Evolutionary conservation across 225 moss, liverwort and hornwort genomes (phyloP), one percentile per base, ranked within the genome.

Genomic region (Sphagnum contortum): DNA sequence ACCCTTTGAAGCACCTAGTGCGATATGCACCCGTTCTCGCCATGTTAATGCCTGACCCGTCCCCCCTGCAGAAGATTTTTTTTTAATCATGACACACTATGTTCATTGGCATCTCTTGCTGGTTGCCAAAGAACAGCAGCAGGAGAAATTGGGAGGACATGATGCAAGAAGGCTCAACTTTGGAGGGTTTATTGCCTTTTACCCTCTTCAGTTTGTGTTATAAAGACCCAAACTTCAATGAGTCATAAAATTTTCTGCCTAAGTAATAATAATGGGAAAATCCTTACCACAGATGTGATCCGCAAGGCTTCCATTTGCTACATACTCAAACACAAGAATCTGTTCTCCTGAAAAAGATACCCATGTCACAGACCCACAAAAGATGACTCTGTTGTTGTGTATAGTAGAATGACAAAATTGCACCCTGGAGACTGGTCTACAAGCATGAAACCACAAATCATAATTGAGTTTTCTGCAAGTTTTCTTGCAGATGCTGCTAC

Each of bases 21-120:
- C 91, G 6, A 89, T 72, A 3, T 79, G 76, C 12, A 89, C 84
- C 57, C 91, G 77, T 72, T 89, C 84, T 64, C 89, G 84, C 91
- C 91, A 91, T 49, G 89, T 75, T 2, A 91, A 57, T 1, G 84
- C 72, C 54, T 83, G 53, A 45, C 81, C 84, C 55, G 76, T 65
- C 10, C 72, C 77, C 68, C 80, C 91, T 88, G 78, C 72, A 74
- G 45, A 55, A 29, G 29, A 29, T 29, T 29, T 29, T 29, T 29
- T 29, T 29, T 29, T 29, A 29, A 29, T 29, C 29, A 29, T 29
- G 29, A 29, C 29, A 29, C 29, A 29, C 29, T 29, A 29, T 29
- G 1, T 29, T 29, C 0, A 29, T 29, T 29, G 29, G 29, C 29
- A 29, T 29, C 29, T 29, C 29, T 29, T 29, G 29, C 29, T 0